Evolutionary conservation across 176 grass and related monocot species (phyloP), one percentile per base, ranked within the genome.

Genomic region (Oryza nivara): DNA sequence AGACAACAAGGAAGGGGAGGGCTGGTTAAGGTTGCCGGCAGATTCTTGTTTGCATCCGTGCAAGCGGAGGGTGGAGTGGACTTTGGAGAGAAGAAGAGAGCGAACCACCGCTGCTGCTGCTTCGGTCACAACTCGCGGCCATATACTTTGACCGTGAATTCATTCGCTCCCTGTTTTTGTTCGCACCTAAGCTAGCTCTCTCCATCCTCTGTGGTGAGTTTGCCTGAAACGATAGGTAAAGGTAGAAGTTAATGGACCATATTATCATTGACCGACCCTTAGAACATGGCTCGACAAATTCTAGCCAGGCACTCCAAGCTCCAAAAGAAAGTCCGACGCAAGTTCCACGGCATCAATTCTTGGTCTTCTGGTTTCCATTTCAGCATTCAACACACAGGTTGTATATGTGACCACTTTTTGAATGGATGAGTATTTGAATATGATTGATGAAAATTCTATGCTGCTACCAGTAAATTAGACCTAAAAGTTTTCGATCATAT

Each of bases 141-240:
- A 79, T 44, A 54, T 43, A 23, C 76, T 66, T 79, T 52, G 83
- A 77, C 83, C 9, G 65, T 19, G 83, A 77, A 40, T 40, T 40
- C 38, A 85, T 85, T 46, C 54, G 82, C 68, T 67, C 44, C 82
- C 28, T 13, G 28, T 65, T 74, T 45, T 20, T 58, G 40, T 45
- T 44, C 26, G 23, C 81, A 45, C 54, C 30, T 0, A 26, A 1
- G 76, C 22, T 10, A 14, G 41, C n/a, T 48, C 11, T 13, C 46
- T 48, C 52, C 1, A 56, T 58, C 73, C 46, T 56, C 47, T 30
- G 72, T 41, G 19, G 38, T 44, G 0, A 69, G 11, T 16, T 30
- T 56, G 66, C 5, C 64, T 66, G 4, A 28, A 14, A 66, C 64
- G 12, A 32, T 28, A 32, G 64, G 28, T 14, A 35, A 56, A 16